Evolutionary conservation across 176 grass and related monocot species (phyloP), one percentile per base, ranked within the genome.

Genomic region (Musa acuminata): DNA sequence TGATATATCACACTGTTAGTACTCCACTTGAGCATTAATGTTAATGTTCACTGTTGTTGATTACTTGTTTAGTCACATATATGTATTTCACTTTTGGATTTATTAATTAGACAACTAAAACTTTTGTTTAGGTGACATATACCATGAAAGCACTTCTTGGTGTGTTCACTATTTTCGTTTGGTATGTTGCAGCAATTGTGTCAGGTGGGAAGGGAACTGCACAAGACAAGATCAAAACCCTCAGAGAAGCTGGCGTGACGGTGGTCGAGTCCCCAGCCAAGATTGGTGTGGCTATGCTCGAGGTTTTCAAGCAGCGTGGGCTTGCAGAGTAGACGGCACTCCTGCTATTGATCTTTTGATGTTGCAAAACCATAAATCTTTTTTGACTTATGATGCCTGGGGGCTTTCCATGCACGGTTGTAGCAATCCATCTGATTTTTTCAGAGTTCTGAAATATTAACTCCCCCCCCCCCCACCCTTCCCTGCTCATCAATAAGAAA

Each of bases 211-310:
- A 98, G 82, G 95, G 90, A 55, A 98, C 95, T 0, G 95, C 90
- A 58, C 90, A 93, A 69, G 95, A 94, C 83, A 94, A 94, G 85
- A 98, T 94, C 29, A 91, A 91, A 82, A 80, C 95, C 0, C 90
- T 98, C 27, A 93, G 77, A 82, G 95, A 98, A 66, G 86, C 90
- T 19, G 95, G 95, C n/a, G 95, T 87, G 11, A 89, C 86, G 11
- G 95, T 98, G 16, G 95, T 94, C 0, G 95, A 98, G 78, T 98
- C 90, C 19, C 95, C 90, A 55, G 95, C 95, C 3, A 98, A 98
- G 86, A 98, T 98, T 29, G 95, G 95, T 70, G 74, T 81, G 26
- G 73, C 82, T 12, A 98, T 98, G 90, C 80, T 87, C 11, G 87
- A 94, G 60, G 80, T 89, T 83, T 98, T 98, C 79, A 98, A 91